These are phyloP conservation scores for Penicillium mononematosum DNA, from an alignment of 495 filamentous ascomycete genomes.

Conservation along the genomic window DNA sequence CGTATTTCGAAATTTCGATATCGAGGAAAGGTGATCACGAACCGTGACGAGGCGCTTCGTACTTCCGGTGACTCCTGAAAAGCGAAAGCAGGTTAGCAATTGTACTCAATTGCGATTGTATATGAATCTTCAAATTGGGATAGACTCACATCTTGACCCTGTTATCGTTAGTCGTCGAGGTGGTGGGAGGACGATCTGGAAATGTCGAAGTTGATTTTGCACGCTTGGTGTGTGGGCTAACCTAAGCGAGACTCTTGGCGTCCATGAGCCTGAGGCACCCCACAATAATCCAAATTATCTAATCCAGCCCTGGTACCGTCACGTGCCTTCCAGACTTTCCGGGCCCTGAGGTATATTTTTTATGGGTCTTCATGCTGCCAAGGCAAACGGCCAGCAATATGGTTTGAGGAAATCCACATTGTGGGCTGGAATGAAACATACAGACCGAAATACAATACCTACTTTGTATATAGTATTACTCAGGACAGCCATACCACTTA, in stretches of 20 bases:
- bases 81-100: conserved; percentile 36
- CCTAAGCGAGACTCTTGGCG: conserved; percentile 38
- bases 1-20: conserved; percentile 30
- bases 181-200: conserved; percentile 45
- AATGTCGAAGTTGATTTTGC: conserved; percentile 47
- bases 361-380: conserved; percentile 13
- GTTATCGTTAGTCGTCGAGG: conserved; percentile 55
- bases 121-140: conserved; percentile 8
- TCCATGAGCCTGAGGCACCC: conserved; percentile 25
- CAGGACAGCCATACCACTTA: not conserved
- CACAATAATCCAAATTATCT: conserved; percentile 10
- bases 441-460: not conserved
- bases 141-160: conserved; percentile 54
- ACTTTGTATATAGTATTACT: not conserved
- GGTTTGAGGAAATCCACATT: conserved; percentile 11
- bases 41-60: conserved; percentile 95
- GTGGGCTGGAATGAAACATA: conserved; percentile 5
- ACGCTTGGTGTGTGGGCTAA: conserved; percentile 50
- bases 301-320: conserved; percentile 9
- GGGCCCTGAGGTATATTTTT: not conserved
- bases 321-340: conserved; percentile 11
- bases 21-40: conserved; percentile 38
- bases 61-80: conserved; percentile 70
- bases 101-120: conserved; percentile 15
- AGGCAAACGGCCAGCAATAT: conserved; percentile 11